phyloP scores from a whole-genome alignment of 2,329 filamentous ascomycete species.

The Penicillium griseofulvum region DNA sequence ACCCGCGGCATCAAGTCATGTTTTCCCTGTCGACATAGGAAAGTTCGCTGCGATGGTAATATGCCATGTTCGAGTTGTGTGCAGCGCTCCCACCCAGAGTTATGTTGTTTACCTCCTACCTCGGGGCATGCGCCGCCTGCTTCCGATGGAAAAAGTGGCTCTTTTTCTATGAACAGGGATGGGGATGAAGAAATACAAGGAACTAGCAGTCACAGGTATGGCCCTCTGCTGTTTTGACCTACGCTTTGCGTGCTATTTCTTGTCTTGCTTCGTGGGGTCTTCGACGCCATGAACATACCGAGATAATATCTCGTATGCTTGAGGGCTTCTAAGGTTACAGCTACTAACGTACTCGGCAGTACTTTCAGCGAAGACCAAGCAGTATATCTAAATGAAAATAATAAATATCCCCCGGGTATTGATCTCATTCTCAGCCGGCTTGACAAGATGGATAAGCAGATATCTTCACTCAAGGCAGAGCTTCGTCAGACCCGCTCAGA shows the following conservation, averaged over 20 bases:
- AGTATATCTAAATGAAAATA: neutral
- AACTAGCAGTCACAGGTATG: neutral
- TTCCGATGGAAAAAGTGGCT: neutral
- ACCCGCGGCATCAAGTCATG: conserved; percentile 22
- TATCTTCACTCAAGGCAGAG: conserved; percentile 22
- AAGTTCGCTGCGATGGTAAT: conserved; percentile 21
- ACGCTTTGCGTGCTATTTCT: neutral
- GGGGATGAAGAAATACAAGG: neutral
- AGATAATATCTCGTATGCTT: too few relatives aligned
- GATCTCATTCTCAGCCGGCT: conserved; percentile 9
- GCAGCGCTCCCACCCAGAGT: conserved; percentile 17
- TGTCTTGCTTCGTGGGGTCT: neutral
- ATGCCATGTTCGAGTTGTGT: conserved; percentile 21
- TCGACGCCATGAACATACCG: neutral
- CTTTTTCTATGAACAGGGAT: neutral
- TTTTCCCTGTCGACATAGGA: conserved; percentile 26
- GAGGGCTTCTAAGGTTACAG: too few relatives aligned
- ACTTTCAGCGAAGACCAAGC: neutral
- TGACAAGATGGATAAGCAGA: conserved; percentile 22
- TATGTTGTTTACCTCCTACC: conserved; percentile 10
- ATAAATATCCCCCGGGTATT: neutral
- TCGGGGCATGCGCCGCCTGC: neutral
- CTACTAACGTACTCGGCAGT: neutral
- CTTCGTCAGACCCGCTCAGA: conserved; percentile 3
- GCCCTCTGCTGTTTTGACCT: neutral